phyloP scores from a whole-genome alignment of 2,329 filamentous ascomycete genomes.

The Ustulina deusta region DNA sequence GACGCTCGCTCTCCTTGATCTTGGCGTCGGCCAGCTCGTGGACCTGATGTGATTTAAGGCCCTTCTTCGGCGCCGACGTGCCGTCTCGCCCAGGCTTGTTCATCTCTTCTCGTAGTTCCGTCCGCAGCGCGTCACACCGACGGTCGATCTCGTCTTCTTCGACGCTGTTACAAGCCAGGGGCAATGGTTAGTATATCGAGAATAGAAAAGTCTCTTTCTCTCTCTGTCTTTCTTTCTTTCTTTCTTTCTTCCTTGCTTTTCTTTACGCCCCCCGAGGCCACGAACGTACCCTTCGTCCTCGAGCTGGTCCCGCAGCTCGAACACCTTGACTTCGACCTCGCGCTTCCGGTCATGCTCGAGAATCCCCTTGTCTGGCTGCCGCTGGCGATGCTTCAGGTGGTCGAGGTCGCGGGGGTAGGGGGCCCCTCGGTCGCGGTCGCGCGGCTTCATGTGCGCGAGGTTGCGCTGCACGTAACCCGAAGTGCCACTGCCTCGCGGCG shows the following conservation, averaged over 20 bases:
- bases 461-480: constrained; percentile 98
- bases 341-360: constrained; percentile 94
- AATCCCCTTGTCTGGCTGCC: constrained; percentile 91
- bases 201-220: constrained; percentile 20
- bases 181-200: constrained; percentile 4
- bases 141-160: constrained; percentile 93
- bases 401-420: constrained; percentile 79
- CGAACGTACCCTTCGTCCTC: constrained; percentile 83
- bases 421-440: constrained; percentile 81
- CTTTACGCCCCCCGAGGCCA: background rate
- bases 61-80: constrained; percentile 57
- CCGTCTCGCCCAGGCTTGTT: constrained; percentile 55
- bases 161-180: constrained; percentile 61
- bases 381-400: constrained; percentile 77
- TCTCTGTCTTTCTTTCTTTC: background rate
- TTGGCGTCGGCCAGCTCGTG: constrained; percentile 97
- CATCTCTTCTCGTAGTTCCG: constrained; percentile 70
- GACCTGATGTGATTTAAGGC: constrained; percentile 91
- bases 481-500: constrained; percentile 93
- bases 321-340: constrained; percentile 91
- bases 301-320: constrained; percentile 89
- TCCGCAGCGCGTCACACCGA: constrained; percentile 74
- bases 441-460: constrained; percentile 85
- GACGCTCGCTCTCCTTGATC: constrained; percentile 91
- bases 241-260: background rate